Conservation (phyloP, 495 filamentous ascomycete genomes). For the Cairneyella variabilis region DNA sequence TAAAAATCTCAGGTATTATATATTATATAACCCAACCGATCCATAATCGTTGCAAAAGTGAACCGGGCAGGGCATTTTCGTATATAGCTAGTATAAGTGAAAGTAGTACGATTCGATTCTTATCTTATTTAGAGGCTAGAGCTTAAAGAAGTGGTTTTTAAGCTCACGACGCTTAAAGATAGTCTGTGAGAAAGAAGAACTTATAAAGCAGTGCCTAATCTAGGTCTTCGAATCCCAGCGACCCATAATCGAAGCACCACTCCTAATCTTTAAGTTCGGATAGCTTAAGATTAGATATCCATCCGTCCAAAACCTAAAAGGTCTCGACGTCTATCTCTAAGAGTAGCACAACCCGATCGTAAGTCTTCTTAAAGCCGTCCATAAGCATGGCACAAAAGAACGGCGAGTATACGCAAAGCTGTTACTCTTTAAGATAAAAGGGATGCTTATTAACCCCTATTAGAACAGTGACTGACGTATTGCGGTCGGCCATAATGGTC, state of each 20-base stretch:
- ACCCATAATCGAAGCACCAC: background rate
- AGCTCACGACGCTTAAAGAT: background rate
- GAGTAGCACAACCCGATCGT: constrained; percentile 8
- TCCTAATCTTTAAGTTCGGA: background rate
- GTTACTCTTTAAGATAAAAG: constrained; percentile 13
- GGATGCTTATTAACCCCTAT: constrained; percentile 7
- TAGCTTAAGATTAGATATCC: constrained; percentile 4
- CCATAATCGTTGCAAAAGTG: background rate
- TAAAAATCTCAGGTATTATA: background rate
- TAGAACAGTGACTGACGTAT: constrained; percentile 10
- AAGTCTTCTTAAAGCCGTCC: constrained; percentile 10
- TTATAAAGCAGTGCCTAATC: background rate
- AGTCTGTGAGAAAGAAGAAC: background rate
- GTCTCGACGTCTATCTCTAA: constrained; percentile 7
- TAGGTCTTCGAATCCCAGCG: background rate
- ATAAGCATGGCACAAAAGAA: constrained; percentile 6
- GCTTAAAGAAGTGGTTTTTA: background rate
- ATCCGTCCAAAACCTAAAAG: constrained; percentile 7
- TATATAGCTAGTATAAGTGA: background rate
- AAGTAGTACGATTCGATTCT: background rate
- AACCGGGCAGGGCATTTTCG: background rate
- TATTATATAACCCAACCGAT: background rate
- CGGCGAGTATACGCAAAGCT: constrained; percentile 7
- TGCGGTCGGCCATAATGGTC: constrained; percentile 8
- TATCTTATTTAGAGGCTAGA: background rate